A percentile compares a stretch with the other conserved stretches of the same genome.
These are phyloP conservation scores for Ogataea degrootiae DNA, from an alignment of 805 yeast species.

Conservation along the genomic window DNA sequence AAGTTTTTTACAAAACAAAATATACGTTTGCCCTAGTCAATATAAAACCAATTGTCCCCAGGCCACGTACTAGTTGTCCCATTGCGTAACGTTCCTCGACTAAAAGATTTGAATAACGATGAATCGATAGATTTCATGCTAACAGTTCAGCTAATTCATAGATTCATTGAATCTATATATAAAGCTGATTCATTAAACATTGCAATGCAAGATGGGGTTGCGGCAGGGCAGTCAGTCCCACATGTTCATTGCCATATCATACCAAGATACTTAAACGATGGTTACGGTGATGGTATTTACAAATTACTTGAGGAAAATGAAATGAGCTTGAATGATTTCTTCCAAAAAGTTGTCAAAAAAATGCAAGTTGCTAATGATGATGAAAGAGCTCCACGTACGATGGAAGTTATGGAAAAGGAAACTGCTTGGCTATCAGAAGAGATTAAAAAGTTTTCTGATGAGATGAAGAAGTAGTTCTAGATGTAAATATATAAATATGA, in stretches of 20 bases:
- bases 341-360: constrained; percentile 21
- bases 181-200: constrained; percentile 82
- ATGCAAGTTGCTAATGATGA: constrained; percentile 41
- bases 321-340: constrained; percentile 40
- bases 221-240: constrained; percentile 94
- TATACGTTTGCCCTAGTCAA: constrained; percentile 84
- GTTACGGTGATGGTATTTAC: constrained; percentile 69
- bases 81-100: constrained; percentile 55
- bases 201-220: constrained; percentile 94
- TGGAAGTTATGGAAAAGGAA: constrained; percentile 67
- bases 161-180: constrained; percentile 60
- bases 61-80: constrained; percentile 94
- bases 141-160: constrained; percentile 67
- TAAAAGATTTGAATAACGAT: constrained; percentile 64
- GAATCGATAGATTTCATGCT: constrained; percentile 76
- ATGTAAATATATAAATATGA: too few relatives aligned
- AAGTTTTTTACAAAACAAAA: constrained; percentile 54
- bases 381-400: constrained; percentile 51
- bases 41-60: constrained; percentile 80
- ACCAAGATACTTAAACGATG: constrained; percentile 67
- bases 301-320: constrained; percentile 53
- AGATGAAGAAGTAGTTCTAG: too few relatives aligned
- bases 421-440: constrained; percentile 50
- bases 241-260: constrained; percentile 93
- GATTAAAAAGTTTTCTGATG: constrained; percentile 27